phyloP scores from a whole-genome alignment of 257 asterid genomes.

The Solanum ossicruentum region DNA sequence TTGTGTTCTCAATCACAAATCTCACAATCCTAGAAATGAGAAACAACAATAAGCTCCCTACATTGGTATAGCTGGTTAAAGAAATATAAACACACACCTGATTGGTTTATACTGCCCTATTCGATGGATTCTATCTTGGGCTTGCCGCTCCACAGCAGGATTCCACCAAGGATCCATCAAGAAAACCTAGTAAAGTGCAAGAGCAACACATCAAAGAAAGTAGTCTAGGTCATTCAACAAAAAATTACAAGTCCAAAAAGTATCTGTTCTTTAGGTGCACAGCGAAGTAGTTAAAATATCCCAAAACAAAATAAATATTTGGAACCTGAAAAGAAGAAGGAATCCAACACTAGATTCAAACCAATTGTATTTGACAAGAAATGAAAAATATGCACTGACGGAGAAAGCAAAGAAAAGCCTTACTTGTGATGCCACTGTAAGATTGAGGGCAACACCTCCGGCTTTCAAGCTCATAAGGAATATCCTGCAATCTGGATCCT shows the following conservation, averaged over 20 bases:
- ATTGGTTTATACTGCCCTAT: constrained; percentile 90
- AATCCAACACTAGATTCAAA: neutral
- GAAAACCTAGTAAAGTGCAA: constrained; percentile 49
- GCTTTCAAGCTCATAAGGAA: constrained; percentile 94
- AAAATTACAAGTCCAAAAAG: neutral
- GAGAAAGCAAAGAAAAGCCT: constrained; percentile 1
- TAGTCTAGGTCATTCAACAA: neutral
- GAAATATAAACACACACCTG: constrained; percentile 22
- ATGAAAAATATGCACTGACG: neutral
- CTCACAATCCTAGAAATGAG: constrained; percentile 50
- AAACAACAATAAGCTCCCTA: neutral
- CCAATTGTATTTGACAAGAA: neutral
- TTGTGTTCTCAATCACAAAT: constrained; percentile 66
- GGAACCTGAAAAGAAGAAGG: neutral
- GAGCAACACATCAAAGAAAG: neutral
- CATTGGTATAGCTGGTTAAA: neutral
- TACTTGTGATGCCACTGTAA: constrained; percentile 94
- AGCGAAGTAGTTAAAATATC: neutral
- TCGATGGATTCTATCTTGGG: constrained; percentile 84
- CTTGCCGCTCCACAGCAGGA: constrained; percentile 90
- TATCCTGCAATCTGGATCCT: constrained; percentile 77
- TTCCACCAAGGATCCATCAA: constrained; percentile 99
- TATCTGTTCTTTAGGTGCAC: neutral
- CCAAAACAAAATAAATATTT: neutral
- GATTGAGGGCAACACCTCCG: constrained; percentile 97